Conservation (phyloP, 2,329 filamentous ascomycete genomes). For the Aspergillus luchuensis region DNA sequence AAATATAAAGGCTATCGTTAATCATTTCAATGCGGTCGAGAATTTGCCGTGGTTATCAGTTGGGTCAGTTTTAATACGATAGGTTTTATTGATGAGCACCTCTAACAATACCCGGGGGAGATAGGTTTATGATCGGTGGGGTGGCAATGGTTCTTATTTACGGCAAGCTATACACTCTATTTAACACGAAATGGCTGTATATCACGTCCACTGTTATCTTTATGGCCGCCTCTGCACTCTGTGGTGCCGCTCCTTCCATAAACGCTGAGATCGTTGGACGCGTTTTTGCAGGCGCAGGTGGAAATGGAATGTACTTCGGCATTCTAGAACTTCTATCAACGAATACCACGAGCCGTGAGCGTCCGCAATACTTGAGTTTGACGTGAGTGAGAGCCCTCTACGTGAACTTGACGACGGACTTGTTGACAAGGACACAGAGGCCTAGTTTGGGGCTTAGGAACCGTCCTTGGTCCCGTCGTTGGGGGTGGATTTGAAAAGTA, state of each 20-base stretch:
- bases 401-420: background rate
- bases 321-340: slow-evolving; percentile 29
- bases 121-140: background rate
- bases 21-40: slow-evolving; percentile 10
- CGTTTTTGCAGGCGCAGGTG: slow-evolving; percentile 10
- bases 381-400: slow-evolving; percentile 20
- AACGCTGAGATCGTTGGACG: slow-evolving; percentile 10
- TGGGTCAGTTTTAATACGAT: background rate
- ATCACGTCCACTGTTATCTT: background rate
- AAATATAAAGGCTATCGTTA: slow-evolving; percentile 14
- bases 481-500: slow-evolving; percentile 18
- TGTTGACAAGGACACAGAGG: slow-evolving; percentile 26
- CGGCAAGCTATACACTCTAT: slow-evolving; percentile 23
- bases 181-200: slow-evolving; percentile 41
- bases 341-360: slow-evolving; percentile 21
- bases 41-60: slow-evolving; percentile 14
- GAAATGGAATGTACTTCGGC: slow-evolving; percentile 32
- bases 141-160: background rate
- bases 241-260: slow-evolving; percentile 5
- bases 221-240: slow-evolving; percentile 9
- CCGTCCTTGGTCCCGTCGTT: slow-evolving; percentile 37
- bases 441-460: slow-evolving; percentile 40
- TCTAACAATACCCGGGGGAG: background rate
- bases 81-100: background rate
- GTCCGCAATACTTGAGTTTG: slow-evolving; percentile 29